phyloP scores from a whole-genome alignment of 2,329 filamentous ascomycete species.

The Aspergillus ustus region DNA sequence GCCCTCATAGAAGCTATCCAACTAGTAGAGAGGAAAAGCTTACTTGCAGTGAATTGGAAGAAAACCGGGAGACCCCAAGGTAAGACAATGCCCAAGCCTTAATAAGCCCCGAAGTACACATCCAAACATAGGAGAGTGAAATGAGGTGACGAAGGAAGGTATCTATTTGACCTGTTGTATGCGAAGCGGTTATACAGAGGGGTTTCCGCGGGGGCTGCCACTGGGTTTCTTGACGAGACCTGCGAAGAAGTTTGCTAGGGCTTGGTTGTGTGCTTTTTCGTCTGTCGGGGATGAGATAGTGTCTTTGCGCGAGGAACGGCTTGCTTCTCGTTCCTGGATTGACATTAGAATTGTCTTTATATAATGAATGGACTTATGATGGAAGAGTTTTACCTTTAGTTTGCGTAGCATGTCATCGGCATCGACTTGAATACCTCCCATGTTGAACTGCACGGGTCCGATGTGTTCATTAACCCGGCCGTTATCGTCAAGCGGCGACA shows the following conservation, averaged over 20 bases:
- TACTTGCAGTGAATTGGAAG: neutral
- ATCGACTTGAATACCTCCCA: slow-evolving; percentile 95
- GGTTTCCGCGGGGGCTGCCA: slow-evolving; percentile 44
- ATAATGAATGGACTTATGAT: neutral
- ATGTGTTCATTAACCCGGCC: slow-evolving; percentile 74
- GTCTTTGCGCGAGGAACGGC: slow-evolving; percentile 43
- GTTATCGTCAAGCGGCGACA: slow-evolving; percentile 43
- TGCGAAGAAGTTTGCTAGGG: slow-evolving; percentile 64
- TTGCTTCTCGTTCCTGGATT: slow-evolving; percentile 50
- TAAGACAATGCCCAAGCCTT: neutral
- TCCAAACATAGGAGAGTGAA: slow-evolving; percentile 3
- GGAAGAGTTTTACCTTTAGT: slow-evolving; percentile 67
- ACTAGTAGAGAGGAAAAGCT: neutral
- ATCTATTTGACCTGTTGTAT: neutral
- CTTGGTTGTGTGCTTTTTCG: slow-evolving; percentile 62
- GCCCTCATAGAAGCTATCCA: neutral
- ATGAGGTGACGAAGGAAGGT: neutral
- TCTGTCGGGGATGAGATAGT: slow-evolving; percentile 39
- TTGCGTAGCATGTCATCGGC: slow-evolving; percentile 90
- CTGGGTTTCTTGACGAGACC: slow-evolving; percentile 59
- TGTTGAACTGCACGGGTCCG: slow-evolving; percentile 95
- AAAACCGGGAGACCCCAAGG: neutral
- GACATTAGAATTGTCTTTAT: slow-evolving; percentile 19
- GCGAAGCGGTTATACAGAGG: slow-evolving; percentile 30
- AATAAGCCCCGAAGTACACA: slow-evolving; percentile 6